Percentiles rank a stretch among this genome's conserved stretches.
phyloP scores from a whole-genome alignment of 78 protist genomes.

The Dictyostelium brefeldianum region DNA sequence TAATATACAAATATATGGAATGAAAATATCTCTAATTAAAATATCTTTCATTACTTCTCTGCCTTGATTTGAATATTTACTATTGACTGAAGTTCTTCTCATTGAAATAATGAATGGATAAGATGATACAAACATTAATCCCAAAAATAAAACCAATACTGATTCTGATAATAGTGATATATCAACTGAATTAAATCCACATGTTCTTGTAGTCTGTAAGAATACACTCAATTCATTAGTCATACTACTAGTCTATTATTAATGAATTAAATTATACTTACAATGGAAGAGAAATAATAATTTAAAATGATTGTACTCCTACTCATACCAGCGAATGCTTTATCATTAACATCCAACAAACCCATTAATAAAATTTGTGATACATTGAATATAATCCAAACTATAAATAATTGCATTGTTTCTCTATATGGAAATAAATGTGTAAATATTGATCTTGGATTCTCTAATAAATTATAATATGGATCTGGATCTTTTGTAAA shows the following conservation, averaged over 20 bases:
- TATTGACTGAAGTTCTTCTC: constrained; percentile 52
- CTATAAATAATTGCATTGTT: constrained; percentile 15
- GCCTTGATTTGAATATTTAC: constrained; percentile 41
- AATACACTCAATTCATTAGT: not conserved
- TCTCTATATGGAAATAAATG: constrained; percentile 61
- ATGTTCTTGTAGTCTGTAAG: constrained; percentile 71
- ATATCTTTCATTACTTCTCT: constrained; percentile 67
- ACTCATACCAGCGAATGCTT: constrained; percentile 41
- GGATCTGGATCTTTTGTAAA: constrained; percentile 74
- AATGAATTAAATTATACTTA: not conserved
- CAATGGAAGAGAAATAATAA: constrained; percentile 64
- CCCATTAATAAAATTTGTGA: constrained; percentile 64
- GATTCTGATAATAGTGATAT: constrained; percentile 31
- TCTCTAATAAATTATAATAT: constrained; percentile 30
- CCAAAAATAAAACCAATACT: constrained; percentile 48
- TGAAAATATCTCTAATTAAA: constrained; percentile 57
- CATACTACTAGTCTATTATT: not conserved
- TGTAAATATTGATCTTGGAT: constrained; percentile 61
- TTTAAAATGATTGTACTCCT: constrained; percentile 18
- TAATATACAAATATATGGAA: constrained; percentile 36
- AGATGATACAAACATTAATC: constrained; percentile 74
- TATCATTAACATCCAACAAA: constrained; percentile 52
- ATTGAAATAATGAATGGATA: constrained; percentile 76
- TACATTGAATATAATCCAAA: constrained; percentile 41
- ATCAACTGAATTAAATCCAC: constrained; percentile 81